phyloP scores from a whole-genome alignment of 306 rosid species.

The Comarum palustre region DNA sequence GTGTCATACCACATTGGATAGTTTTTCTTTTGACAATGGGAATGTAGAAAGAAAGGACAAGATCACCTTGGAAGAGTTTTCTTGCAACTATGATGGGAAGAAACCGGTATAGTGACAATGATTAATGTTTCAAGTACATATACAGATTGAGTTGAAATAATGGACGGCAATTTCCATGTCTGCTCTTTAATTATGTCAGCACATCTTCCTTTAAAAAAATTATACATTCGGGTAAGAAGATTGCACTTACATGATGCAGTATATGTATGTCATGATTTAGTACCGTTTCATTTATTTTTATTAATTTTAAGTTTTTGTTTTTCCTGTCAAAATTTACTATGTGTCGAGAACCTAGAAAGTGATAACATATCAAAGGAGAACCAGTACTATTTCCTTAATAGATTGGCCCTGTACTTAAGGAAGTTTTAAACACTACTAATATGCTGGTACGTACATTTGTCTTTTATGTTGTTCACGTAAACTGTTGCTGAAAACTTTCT shows the following conservation, averaged over 20 bases:
- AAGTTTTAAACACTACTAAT: slow-evolving; percentile 4
- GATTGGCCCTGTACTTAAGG: slow-evolving; percentile 9
- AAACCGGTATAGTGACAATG: slow-evolving; percentile 64
- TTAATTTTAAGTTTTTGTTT: not conserved
- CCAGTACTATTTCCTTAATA: slow-evolving; percentile 14
- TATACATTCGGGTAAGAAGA: not conserved
- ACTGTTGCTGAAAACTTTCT: not conserved
- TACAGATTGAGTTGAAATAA: not conserved
- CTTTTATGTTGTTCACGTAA: not conserved
- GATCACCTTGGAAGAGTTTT: slow-evolving; percentile 52
- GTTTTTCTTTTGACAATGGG: slow-evolving; percentile 63
- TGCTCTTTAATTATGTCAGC: not conserved
- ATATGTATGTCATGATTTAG: not conserved
- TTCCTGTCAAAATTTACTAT: not conserved
- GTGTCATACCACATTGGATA: slow-evolving; percentile 65
- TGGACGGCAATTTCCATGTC: not conserved
- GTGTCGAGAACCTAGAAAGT: not conserved
- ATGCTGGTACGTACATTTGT: not conserved
- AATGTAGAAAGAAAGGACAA: slow-evolving; percentile 68
- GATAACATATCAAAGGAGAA: not conserved
- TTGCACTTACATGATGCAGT: not conserved
- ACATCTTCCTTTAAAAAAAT: not conserved
- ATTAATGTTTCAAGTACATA: not conserved
- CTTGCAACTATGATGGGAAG: slow-evolving; percentile 59
- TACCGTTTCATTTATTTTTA: not conserved